Base-by-base conservation (phyloP, 768 basidiomycete genomes). In the Hemileccinum impolitum region DNA sequence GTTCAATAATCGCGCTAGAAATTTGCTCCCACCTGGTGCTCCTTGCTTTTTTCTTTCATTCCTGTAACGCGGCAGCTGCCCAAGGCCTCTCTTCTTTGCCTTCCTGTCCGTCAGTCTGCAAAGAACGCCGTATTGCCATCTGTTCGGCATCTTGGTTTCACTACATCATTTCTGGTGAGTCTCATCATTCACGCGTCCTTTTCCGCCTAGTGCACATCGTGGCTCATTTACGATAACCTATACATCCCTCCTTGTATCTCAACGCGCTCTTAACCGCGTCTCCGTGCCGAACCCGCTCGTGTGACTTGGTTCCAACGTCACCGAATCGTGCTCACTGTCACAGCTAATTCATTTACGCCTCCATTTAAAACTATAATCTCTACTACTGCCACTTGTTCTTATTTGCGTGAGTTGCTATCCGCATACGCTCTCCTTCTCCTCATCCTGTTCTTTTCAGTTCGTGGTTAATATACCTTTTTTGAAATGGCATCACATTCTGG, bases 311-410 rank as follows among this genome's bases (percentile, higher is more conserved):
- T 65, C 25, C n/a, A n/a, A n/a, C n/a, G n/a, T n/a, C n/a, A n/a
- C n/a, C n/a, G n/a, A 67, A 48, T 52, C 18, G 17, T 42, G 47
- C 48, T 55, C 48, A 43, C 59, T 52, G 53, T 62, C 56, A 53
- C 63, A 66, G 67, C 58, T 70, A 72, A 66, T 70, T 58, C 61
- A 65, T 60, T 71, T 63, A 61, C 55, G 31, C 54, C 47, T 57
- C 61, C 59, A 30, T 60, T 65, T 63, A 55, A 63, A 63, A 58
- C 54, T 56, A 67, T 64, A 71, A 70, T 64, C 42, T 62, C 57
- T 63, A 61, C 57, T 63, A 61, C 55, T 55, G 45, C 55, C 30
- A 34, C 25, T 57, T 48, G 45, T 51, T 56, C 50, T 63, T 62
- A 57, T 55, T 59, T 51, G 47, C 52, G 71, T 66, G 53, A 57